These are phyloP conservation scores for Singerocomus inundabilis DNA, from an alignment of 1,284 basidiomycete species.

Conservation along the genomic window DNA sequence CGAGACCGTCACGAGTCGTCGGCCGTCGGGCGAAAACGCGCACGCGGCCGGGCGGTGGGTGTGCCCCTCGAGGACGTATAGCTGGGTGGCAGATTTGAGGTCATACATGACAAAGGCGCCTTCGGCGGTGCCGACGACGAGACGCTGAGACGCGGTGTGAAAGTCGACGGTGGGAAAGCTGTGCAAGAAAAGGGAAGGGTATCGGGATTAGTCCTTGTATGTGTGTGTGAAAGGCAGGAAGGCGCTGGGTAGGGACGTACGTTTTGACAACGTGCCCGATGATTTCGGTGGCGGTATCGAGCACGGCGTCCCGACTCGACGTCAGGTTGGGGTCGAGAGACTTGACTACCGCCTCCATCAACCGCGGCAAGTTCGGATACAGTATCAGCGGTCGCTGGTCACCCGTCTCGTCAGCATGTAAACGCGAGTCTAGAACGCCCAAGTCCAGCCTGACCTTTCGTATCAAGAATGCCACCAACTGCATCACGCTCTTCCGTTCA, in stretches of 20 bases:
- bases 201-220: background rate
- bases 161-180: slow-evolving; percentile 95
- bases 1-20: slow-evolving; percentile 85
- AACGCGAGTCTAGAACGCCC: no score
- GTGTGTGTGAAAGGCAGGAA: background rate
- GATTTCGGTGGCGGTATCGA: slow-evolving; percentile 92
- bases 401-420: background rate
- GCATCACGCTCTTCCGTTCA: slow-evolving; percentile 87
- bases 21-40: slow-evolving; percentile 90
- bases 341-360: slow-evolving; percentile 96
- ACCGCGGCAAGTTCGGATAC: slow-evolving; percentile 80
- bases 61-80: slow-evolving; percentile 95
- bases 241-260: background rate
- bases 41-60: slow-evolving; percentile 75
- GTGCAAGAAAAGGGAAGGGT: slow-evolving; percentile 2
- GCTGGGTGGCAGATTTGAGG: slow-evolving; percentile 89
- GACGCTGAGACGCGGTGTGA: slow-evolving; percentile 79
- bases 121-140: slow-evolving; percentile 93
- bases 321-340: slow-evolving; percentile 91
- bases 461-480: slow-evolving; percentile 91
- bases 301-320: slow-evolving; percentile 80
- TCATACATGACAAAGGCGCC: slow-evolving; percentile 96
- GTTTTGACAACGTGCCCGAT: slow-evolving; percentile 86
- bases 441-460: slow-evolving; percentile 61
- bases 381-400: slow-evolving; percentile 79